Percentiles rank a stretch among this genome's conserved stretches.
phyloP scores from a whole-genome alignment of 1,284 basidiomycete genomes.

The Sporisorium sorghi region DNA sequence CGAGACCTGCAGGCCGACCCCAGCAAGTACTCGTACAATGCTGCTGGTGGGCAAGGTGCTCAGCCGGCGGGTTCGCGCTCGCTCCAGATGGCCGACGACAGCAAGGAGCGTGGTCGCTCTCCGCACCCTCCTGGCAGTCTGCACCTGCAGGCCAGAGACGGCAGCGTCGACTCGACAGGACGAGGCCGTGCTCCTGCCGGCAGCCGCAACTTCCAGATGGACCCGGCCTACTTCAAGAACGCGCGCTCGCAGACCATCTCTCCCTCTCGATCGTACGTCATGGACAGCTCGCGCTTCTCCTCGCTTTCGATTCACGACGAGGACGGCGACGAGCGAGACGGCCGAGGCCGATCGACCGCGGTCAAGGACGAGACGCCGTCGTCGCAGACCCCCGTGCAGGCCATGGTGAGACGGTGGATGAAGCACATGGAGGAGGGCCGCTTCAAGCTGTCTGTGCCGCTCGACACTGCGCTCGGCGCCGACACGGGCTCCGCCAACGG shows the following conservation, averaged over 20 bases:
- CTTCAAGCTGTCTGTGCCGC: slow-evolving; percentile 81
- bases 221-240: slow-evolving; percentile 60
- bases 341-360: slow-evolving; percentile 45
- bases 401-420: slow-evolving; percentile 81
- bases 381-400: slow-evolving; percentile 71
- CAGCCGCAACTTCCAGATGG: slow-evolving; percentile 55
- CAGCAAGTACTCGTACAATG: slow-evolving; percentile 42
- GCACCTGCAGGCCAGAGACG: slow-evolving; percentile 49
- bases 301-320: slow-evolving; percentile 55
- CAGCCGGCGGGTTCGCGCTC: slow-evolving; percentile 38
- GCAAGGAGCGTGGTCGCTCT: slow-evolving; percentile 41
- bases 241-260: slow-evolving; percentile 57
- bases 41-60: slow-evolving; percentile 18
- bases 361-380: slow-evolving; percentile 50
- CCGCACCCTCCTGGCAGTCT: slow-evolving; percentile 47
- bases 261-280: slow-evolving; percentile 57
- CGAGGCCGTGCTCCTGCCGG: slow-evolving; percentile 47
- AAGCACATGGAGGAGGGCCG: slow-evolving; percentile 77
- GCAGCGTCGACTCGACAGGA: slow-evolving; percentile 51
- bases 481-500: slow-evolving; percentile 47
- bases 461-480: slow-evolving; percentile 76
- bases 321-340: slow-evolving; percentile 34
- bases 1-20: slow-evolving; percentile 49
- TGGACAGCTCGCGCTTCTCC: slow-evolving; percentile 57
- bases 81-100: slow-evolving; percentile 44